Evolutionary conservation across 768 basidiomycete genomes (phyloP).

Genomic region (Termitomyces sp.): DNA sequence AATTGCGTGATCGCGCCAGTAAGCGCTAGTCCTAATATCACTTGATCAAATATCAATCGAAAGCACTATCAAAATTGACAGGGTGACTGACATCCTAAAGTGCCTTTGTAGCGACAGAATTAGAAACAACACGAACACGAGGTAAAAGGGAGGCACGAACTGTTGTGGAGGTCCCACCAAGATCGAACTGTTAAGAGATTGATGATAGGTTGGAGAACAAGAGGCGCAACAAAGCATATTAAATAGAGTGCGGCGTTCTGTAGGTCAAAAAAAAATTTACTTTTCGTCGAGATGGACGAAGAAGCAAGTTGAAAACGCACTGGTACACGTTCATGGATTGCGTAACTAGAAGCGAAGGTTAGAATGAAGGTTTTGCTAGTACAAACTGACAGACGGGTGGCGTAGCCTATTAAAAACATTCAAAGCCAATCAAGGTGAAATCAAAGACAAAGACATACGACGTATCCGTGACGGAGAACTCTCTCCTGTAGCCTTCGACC

Average conservation of each 20-base stretch:
- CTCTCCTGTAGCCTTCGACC: constrained; percentile 68
- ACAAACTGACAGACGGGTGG: constrained; percentile 28
- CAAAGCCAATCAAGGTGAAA: constrained; percentile 12
- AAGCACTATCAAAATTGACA: neutral
- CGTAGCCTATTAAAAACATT: constrained; percentile 24
- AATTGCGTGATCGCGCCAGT: constrained; percentile 83
- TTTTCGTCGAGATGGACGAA: neutral
- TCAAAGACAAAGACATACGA: constrained; percentile 41
- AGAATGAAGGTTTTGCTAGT: neutral
- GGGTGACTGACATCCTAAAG: constrained; percentile 31
- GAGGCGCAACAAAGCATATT: constrained; percentile 57
- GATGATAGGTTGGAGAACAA: constrained; percentile 62
- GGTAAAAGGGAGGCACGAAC: constrained; percentile 24
- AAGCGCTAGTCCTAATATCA: constrained; percentile 67
- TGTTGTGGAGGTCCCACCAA: constrained; percentile 86
- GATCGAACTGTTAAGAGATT: constrained; percentile 71
- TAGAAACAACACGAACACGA: neutral
- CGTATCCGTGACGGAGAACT: constrained; percentile 74
- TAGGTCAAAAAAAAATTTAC: neutral
- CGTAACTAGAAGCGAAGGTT: constrained; percentile 38
- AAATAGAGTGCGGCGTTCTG: constrained; percentile 46
- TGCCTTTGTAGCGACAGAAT: constrained; percentile 22
- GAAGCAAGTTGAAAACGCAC: constrained; percentile 29
- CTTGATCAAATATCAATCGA: constrained; percentile 23
- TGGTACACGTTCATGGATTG: constrained; percentile 73